Base-by-base conservation (phyloP, 805 yeast species). In the Metschnikowia koreensis region DNA sequence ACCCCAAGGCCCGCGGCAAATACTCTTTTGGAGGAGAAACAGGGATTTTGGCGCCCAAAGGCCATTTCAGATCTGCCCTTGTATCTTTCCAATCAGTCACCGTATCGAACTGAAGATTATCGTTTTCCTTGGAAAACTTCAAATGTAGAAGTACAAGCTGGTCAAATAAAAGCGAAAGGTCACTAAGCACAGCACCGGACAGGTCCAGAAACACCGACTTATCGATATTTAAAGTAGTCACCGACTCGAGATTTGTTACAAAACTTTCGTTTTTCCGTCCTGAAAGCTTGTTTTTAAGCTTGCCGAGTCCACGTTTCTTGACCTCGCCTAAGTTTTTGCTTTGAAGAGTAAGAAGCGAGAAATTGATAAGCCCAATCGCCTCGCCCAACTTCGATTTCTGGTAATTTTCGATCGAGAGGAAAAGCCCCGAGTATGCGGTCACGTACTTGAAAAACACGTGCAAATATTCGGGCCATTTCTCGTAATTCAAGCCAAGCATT, bases 321-420 rank as follows among this genome's bases (percentile, higher is more conserved):
- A 27, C 50, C n/a, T 39, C 49, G 13, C 55, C 51, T 26, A 48
- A 17, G 44, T 47, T 43, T 53, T 70, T 73, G 47, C 71, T 69
- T 52, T 75, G 79, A 26, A 75, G 60, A 29, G 63, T 59, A 10
- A 74, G 53, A 11, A 75, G 60, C 22, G 75, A 55, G 42, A 64
- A 66, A 51, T 76, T 73, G 2, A 78, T 57, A 33, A 76, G 65
- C 1, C 81, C 83, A 38, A 79, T 66, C 4, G 79, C 74, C n/a
- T 67, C 67, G 7, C 83, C 83, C 16, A 78, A 47, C 38, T 73
- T 68, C 47, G 69, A 66, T 44, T 76, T 69, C 52, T 77, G 78
- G 59, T 78, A 78, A 47, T 66, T 61, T 44, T 78, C 81, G 38
- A 77, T 67, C 0, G 81, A 66, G 22, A 77, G 63, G 45, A 78